These are phyloP conservation scores for Camellia oleifera DNA, from an alignment of 179 eudicot species.

Conservation along the genomic window DNA sequence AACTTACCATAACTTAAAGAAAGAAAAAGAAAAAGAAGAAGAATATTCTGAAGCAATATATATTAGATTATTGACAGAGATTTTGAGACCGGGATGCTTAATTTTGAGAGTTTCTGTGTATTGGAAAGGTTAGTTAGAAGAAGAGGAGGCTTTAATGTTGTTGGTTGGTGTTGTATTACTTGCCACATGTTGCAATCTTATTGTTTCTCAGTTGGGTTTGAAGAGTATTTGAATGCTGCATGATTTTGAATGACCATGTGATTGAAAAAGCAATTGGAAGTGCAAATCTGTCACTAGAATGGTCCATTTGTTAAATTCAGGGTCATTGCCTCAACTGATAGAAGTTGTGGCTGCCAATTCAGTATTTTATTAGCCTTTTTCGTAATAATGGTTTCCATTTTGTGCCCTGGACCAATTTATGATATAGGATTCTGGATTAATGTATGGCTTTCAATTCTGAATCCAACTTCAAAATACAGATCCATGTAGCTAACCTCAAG, in stretches of 20 bases:
- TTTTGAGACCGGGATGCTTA: neutral
- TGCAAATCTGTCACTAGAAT: too few relatives aligned
- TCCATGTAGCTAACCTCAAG: too few relatives aligned
- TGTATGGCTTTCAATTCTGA: too few relatives aligned
- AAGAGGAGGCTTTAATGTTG: neutral
- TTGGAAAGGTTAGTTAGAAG: neutral
- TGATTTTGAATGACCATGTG: neutral
- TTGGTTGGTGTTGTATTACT: neutral
- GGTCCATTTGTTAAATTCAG: too few relatives aligned
- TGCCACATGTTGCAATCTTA: neutral
- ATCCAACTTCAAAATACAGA: too few relatives aligned
- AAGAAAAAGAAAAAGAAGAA: neutral
- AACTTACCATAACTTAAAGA: neutral
- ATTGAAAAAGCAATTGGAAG: neutral
- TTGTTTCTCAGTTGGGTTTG: neutral
- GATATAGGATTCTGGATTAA: too few relatives aligned
- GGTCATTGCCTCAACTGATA: too few relatives aligned
- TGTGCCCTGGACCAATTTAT: too few relatives aligned
- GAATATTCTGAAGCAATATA: neutral
- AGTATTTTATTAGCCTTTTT: too few relatives aligned
- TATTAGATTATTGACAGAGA: neutral
- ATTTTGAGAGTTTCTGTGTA: neutral
- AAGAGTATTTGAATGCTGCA: slow-evolving; percentile 3
- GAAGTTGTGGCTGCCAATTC: too few relatives aligned
- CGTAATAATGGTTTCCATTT: too few relatives aligned